Evolutionary conservation across 1,284 basidiomycete genomes (phyloP).

Genomic region (Papiliotrema laurentii): DNA sequence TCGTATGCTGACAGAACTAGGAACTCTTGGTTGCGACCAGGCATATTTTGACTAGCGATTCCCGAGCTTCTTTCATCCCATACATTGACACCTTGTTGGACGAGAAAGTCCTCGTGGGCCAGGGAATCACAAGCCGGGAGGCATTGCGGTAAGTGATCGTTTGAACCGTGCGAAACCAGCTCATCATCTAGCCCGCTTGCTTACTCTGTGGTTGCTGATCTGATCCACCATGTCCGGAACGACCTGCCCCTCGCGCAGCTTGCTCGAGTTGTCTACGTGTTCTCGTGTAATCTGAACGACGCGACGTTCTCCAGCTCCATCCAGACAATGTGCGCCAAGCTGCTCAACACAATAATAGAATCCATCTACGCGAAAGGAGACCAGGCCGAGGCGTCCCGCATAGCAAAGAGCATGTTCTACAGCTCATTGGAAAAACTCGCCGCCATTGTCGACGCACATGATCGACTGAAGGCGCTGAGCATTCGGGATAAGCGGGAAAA

Average conservation of each 20-base stretch:
- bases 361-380: constrained; percentile 72
- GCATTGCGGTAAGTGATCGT: constrained; percentile 60
- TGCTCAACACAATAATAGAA: constrained; percentile 86
- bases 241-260: constrained; percentile 80
- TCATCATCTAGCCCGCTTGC: constrained; percentile 61
- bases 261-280: constrained; percentile 74
- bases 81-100: constrained; percentile 88
- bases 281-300: constrained; percentile 86
- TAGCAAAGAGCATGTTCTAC: constrained; percentile 73
- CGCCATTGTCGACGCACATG: constrained; percentile 66
- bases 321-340: constrained; percentile 89
- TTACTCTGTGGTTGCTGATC: constrained; percentile 85
- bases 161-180: not conserved
- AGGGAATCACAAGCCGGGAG: constrained; percentile 72
- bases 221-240: constrained; percentile 84
- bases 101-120: constrained; percentile 86
- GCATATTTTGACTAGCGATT: constrained; percentile 78
- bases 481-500: constrained; percentile 43
- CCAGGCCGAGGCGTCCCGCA: constrained; percentile 60
- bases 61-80: constrained; percentile 73
- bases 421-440: constrained; percentile 83
- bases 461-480: constrained; percentile 42
- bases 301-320: constrained; percentile 73
- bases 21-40: constrained; percentile 91
- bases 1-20: constrained; percentile 47